A percentile compares a stretch with the other conserved stretches of the same genome.
Evolutionary conservation across 805 yeast species (phyloP).

Genomic region (Cyberlindnera mississippiensis): DNA sequence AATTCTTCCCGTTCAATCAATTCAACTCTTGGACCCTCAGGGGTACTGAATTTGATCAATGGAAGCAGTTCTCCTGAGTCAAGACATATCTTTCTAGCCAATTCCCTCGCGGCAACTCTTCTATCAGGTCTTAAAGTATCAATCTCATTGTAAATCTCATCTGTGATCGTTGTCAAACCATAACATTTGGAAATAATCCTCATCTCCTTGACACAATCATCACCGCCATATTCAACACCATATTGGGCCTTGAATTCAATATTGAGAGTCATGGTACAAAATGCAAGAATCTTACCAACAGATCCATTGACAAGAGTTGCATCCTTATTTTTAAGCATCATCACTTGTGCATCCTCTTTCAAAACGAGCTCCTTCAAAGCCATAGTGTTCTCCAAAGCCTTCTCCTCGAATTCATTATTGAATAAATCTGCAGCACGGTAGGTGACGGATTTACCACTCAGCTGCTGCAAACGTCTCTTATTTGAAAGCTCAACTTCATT

Average conservation of each 20-base stretch:
- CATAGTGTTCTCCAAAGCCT: conserved; percentile 56
- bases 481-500: conserved; percentile 82
- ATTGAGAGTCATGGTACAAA: conserved; percentile 29
- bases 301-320: conserved; percentile 85
- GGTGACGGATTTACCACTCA: conserved; percentile 43
- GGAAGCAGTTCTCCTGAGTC: conserved; percentile 32
- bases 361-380: conserved; percentile 61
- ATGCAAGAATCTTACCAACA: conserved; percentile 62
- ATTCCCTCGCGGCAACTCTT: conserved; percentile 16
- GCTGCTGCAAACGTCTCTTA: conserved; percentile 39
- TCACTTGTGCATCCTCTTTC: conserved; percentile 89
- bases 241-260: neutral
- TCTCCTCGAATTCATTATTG: conserved; percentile 17
- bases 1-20: conserved; percentile 12
- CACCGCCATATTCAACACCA: neutral
- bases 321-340: conserved; percentile 83
- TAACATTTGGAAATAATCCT: conserved; percentile 32
- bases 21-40: conserved; percentile 25
- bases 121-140: conserved; percentile 11
- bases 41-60: conserved; percentile 42
- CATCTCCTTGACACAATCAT: conserved; percentile 8
- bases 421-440: conserved; percentile 47
- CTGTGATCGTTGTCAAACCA: conserved; percentile 23
- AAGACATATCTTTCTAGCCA: conserved; percentile 6
- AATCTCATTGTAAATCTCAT: conserved; percentile 27